Base-by-base conservation (phyloP, 345 rosid genomes). In the Acer saccharum region DNA sequence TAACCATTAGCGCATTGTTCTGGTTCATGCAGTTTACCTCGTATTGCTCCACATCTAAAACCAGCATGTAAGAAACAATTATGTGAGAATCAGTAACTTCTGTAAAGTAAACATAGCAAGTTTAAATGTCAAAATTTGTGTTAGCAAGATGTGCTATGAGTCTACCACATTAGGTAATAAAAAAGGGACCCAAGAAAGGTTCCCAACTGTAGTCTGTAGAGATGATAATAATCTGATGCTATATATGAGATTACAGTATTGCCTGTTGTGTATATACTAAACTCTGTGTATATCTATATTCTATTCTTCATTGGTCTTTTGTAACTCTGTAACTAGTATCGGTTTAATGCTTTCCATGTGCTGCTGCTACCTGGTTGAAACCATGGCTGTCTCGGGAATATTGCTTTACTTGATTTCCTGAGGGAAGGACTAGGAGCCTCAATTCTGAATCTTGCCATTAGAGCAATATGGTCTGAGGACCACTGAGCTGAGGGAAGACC, bases 381-480 rank as follows among this genome's bases (percentile, higher is more conserved):
- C 35, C 67, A 43, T 12, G 29, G 43, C 4, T 58, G 10, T 3
- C 25, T 10, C 66, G 21, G 71, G 68, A 62, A 50, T 64, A 21
- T 32, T 48, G 63, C 46, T 2, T 18, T 18, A 20, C 7, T 16
- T 35, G 69, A 29, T 66, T 35, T 35, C 69, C 3, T 32, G 69
- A 21, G 6, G 50, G 46, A 32, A 32, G 23, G 48, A 32, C 35
- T 32, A 32, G 69, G 18, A 16, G 63, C 4, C 54, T 10, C 0
- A 52, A 70, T 21, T 63, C 65, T 48, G 80, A 77, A 71, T 18
- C 54, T 63, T 29, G 80, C 80, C 71, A 77, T 71, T 23, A 50
- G 17, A 25, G 76, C 71, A 18, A 77, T 70, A 43, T 63, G 76
- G 64, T 71, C 71, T 9, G 76, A 63, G 32, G 65, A 77, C 80